Evolutionary conservation across 140 eudicot species (phyloP).

Genomic region (Anethum foeniculum): DNA sequence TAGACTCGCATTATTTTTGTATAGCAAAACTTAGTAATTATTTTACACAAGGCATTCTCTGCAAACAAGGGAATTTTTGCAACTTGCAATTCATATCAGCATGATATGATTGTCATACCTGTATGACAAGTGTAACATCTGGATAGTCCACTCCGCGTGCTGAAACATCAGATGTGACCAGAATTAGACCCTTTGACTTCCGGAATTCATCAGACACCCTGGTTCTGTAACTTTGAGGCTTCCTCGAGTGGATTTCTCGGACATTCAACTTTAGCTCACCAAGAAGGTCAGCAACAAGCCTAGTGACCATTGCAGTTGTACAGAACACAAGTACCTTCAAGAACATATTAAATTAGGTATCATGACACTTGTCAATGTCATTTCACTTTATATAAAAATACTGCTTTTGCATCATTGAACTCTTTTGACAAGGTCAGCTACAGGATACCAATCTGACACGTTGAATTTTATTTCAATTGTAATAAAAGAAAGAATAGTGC

Average conservation of each 20-base stretch:
- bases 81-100: not conserved
- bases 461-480: not conserved
- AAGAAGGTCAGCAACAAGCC: constrained; percentile 78
- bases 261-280: constrained; percentile 75
- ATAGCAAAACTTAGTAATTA: not conserved
- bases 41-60: not conserved
- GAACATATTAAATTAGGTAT: not conserved
- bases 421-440: not conserved
- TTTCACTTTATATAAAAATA: not conserved
- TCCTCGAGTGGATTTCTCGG: constrained; percentile 96
- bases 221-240: constrained; percentile 92
- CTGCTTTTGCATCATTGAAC: not conserved
- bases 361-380: not conserved
- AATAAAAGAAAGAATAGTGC: not conserved
- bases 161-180: constrained; percentile 97
- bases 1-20: not conserved
- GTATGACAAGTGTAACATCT: constrained; percentile 89
- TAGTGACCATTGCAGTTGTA: constrained; percentile 99
- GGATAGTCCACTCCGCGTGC: constrained; percentile 99
- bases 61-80: not conserved
- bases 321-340: constrained; percentile 91
- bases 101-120: constrained; percentile 33
- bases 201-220: constrained; percentile 92
- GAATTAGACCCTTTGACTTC: constrained; percentile 89
- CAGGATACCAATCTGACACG: not conserved